Conservation (phyloP, 2,329 filamentous ascomycete genomes). For the Talaromyces sp. region DNA sequence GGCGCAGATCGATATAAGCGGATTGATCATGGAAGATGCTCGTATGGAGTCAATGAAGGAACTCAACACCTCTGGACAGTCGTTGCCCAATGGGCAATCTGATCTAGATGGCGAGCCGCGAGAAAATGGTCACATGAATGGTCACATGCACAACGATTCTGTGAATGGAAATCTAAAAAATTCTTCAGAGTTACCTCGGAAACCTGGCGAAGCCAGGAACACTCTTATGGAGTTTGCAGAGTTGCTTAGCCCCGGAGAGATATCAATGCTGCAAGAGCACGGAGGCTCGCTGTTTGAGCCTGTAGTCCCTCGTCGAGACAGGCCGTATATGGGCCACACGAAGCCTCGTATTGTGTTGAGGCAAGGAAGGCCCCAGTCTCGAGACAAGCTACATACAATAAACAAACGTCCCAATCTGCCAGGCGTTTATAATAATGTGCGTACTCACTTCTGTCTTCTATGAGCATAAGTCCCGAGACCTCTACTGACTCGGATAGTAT, state of each 20-base stretch:
- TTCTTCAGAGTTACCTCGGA: slow-evolving; percentile 24
- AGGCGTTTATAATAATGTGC: slow-evolving; percentile 57
- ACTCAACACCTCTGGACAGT: slow-evolving; percentile 37
- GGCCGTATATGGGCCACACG: slow-evolving; percentile 13
- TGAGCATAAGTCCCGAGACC: too few species aligned
- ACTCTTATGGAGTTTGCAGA: slow-evolving; percentile 65
- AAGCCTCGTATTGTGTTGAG: slow-evolving; percentile 7
- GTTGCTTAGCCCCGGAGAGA: slow-evolving; percentile 65
- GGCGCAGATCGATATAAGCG: slow-evolving; percentile 68
- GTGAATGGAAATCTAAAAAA: background rate
- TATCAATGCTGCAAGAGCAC: slow-evolving; percentile 60
- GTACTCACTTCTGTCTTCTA: too few species aligned
- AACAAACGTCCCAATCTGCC: slow-evolving; percentile 17
- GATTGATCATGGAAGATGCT: slow-evolving; percentile 62
- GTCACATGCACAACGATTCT: background rate
- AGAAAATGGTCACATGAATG: slow-evolving; percentile 3
- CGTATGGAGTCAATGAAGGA: slow-evolving; percentile 61
- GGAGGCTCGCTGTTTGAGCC: slow-evolving; percentile 53
- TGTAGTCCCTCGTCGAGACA: slow-evolving; percentile 7
- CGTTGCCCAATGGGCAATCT: slow-evolving; percentile 22
- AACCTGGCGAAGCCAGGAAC: slow-evolving; percentile 46
- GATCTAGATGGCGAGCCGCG: background rate
- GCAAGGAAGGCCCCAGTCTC: background rate
- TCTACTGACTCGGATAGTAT: slow-evolving; percentile 27
- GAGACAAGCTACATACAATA: background rate